A percentile compares a stretch with the other conserved stretches of the same genome.
Conservation (phyloP, 768 basidiomycete genomes). For the Naganishia friedmannii region DNA sequence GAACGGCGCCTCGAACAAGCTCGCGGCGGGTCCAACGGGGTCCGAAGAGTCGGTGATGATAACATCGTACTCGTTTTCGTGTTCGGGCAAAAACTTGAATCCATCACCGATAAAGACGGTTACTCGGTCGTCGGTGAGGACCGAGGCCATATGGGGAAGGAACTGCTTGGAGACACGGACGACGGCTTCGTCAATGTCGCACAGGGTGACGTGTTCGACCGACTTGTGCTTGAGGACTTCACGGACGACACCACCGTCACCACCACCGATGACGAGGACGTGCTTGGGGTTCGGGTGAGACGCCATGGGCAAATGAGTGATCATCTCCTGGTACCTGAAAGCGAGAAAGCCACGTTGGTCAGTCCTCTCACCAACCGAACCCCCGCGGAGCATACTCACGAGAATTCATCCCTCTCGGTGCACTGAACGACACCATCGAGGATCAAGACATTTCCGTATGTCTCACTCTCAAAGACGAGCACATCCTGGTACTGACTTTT, state of each 20-base stretch:
- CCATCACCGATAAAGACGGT: slow-evolving; percentile 83
- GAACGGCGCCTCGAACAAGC: slow-evolving; percentile 95
- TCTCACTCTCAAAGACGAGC: slow-evolving; percentile 91
- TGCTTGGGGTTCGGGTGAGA: slow-evolving; percentile 94
- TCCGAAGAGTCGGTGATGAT: slow-evolving; percentile 99
- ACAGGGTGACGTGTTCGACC: slow-evolving; percentile 87
- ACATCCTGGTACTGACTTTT: slow-evolving; percentile 93
- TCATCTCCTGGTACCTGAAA: slow-evolving; percentile 86
- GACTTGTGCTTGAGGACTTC: slow-evolving; percentile 91
- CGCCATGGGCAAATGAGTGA: slow-evolving; percentile 90
- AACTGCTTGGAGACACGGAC: slow-evolving; percentile 87
- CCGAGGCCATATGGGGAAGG: slow-evolving; percentile 88
- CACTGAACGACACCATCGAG: slow-evolving; percentile 94
- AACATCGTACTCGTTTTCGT: slow-evolving; percentile 84
- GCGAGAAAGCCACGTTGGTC: neutral
- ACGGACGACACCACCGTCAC: slow-evolving; percentile 95
- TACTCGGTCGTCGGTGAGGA: slow-evolving; percentile 76
- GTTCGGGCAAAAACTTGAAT: slow-evolving; percentile 90
- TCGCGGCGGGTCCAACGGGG: slow-evolving; percentile 89
- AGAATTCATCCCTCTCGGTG: slow-evolving; percentile 98
- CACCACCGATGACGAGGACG: slow-evolving; percentile 95
- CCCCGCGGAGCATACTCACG: slow-evolving; percentile 52
- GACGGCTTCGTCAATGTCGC: slow-evolving; percentile 98
- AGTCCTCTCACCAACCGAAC: neutral
- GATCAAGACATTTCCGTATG: slow-evolving; percentile 93